Percentiles rank a stretch among this genome's conserved stretches.
Evolutionary conservation across 345 rosid genomes (phyloP).

Genomic region (Aquilaria sinensis): DNA sequence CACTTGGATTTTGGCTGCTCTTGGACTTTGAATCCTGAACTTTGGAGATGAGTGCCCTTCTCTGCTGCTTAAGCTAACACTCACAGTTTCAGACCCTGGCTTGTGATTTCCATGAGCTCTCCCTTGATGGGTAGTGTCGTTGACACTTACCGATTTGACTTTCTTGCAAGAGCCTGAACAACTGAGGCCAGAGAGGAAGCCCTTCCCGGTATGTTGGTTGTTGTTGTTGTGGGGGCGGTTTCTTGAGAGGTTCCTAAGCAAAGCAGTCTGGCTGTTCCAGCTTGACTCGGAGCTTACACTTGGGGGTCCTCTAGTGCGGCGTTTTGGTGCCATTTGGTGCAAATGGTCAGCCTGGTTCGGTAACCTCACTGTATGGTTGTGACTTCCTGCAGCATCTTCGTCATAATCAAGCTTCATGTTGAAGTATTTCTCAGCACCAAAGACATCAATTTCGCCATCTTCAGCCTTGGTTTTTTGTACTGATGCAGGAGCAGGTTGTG

Average conservation of each 20-base stretch:
- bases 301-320: slow-evolving; percentile 31
- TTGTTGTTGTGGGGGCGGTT: slow-evolving; percentile 19
- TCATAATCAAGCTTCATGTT: slow-evolving; percentile 29
- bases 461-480: slow-evolving; percentile 19
- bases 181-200: slow-evolving; percentile 36
- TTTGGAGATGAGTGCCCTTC: slow-evolving; percentile 24
- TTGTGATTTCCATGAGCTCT: slow-evolving; percentile 14
- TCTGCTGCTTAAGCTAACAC: slow-evolving; percentile 26
- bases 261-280: slow-evolving; percentile 37
- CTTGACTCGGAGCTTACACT: slow-evolving; percentile 43
- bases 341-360: slow-evolving; percentile 19
- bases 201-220: slow-evolving; percentile 23
- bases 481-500: slow-evolving; percentile 13
- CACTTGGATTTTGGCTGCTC: slow-evolving; percentile 4
- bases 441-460: slow-evolving; percentile 41
- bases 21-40: slow-evolving; percentile 13
- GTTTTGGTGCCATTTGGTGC: slow-evolving; percentile 15
- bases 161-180: slow-evolving; percentile 44
- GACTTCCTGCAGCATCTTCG: not conserved
- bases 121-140: slow-evolving; percentile 11
- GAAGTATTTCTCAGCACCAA: slow-evolving; percentile 54
- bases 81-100: slow-evolving; percentile 19
- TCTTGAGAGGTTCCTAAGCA: slow-evolving; percentile 19
- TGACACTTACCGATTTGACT: slow-evolving; percentile 33
- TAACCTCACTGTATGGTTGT: slow-evolving; percentile 8